Percentiles rank a stretch among this genome's conserved stretches.
Conservation (phyloP, 2,329 filamentous ascomycete genomes). For the Penicillium sp. region DNA sequence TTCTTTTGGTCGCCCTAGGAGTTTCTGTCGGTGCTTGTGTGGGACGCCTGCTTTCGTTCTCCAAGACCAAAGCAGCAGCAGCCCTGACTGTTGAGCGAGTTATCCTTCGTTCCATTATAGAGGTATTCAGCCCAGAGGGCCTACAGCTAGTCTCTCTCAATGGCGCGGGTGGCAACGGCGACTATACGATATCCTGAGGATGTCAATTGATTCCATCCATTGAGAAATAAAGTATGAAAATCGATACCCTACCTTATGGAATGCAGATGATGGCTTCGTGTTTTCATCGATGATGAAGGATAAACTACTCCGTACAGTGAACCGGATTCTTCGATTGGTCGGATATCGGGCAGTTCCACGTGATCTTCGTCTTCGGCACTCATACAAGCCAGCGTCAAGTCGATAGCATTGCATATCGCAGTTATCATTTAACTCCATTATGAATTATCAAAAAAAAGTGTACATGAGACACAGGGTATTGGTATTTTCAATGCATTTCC, state of each 20-base stretch:
- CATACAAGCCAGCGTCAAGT: background rate
- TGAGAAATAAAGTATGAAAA: background rate
- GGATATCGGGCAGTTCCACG: background rate
- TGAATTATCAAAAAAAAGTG: constrained; percentile 5
- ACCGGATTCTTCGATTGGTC: too few species aligned
- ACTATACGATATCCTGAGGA: background rate
- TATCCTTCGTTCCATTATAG: constrained; percentile 22
- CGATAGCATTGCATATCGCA: background rate
- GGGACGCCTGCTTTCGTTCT: constrained; percentile 3
- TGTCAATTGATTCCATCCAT: background rate
- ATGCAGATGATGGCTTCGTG: background rate
- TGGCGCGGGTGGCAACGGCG: background rate
- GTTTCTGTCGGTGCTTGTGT: background rate
- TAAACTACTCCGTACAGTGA: background rate
- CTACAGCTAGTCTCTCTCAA: background rate
- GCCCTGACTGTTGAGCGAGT: constrained; percentile 30
- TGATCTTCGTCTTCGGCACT: background rate
- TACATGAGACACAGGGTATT: constrained; percentile 8
- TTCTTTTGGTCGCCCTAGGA: background rate
- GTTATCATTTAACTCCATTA: constrained; percentile 5
- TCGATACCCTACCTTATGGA: background rate
- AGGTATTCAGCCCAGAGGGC: too few species aligned
- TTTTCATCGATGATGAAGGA: background rate
- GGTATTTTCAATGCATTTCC: constrained; percentile 14
- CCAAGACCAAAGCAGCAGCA: constrained; percentile 19